phyloP scores from a whole-genome alignment of 2,329 filamentous ascomycete species.

The Leptographium radiaticola region DNA sequence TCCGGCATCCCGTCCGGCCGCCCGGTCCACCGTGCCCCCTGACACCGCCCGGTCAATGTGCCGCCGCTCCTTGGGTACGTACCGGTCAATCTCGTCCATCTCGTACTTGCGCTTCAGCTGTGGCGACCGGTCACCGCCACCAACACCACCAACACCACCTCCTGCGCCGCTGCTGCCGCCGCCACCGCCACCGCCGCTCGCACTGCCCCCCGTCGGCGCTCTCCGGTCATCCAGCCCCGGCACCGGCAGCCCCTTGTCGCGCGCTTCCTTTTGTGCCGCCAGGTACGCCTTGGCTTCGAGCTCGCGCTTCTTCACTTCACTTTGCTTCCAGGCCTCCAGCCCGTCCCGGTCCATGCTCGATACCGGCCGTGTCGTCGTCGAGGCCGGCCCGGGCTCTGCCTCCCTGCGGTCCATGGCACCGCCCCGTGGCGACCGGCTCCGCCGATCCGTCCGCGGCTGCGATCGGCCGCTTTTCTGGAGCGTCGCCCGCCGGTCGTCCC shows the following conservation, averaged over 20 bases:
- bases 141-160: neutral
- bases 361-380: slow-evolving; percentile 20
- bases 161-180: neutral
- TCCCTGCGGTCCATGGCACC: slow-evolving; percentile 1
- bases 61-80: slow-evolving; percentile 29
- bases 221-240: slow-evolving; percentile 43
- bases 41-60: slow-evolving; percentile 18
- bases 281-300: slow-evolving; percentile 52
- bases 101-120: slow-evolving; percentile 27
- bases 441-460: neutral
- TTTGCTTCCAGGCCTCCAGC: slow-evolving; percentile 44
- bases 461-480: slow-evolving; percentile 7
- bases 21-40: slow-evolving; percentile 2
- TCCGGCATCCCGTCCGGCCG: slow-evolving; percentile 3
- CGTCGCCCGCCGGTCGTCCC: neutral
- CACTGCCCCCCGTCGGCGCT: slow-evolving; percentile 12
- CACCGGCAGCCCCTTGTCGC: slow-evolving; percentile 43
- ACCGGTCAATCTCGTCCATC: slow-evolving; percentile 32
- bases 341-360: slow-evolving; percentile 32
- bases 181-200: neutral
- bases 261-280: slow-evolving; percentile 46
- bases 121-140: slow-evolving; percentile 26
- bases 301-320: slow-evolving; percentile 48
- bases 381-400: slow-evolving; percentile 15
- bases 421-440: neutral